Evolutionary conservation across 441 rosid species (phyloP), one percentile per base, ranked within the genome.

Genomic region (Cnidoscolus chayamansa): DNA sequence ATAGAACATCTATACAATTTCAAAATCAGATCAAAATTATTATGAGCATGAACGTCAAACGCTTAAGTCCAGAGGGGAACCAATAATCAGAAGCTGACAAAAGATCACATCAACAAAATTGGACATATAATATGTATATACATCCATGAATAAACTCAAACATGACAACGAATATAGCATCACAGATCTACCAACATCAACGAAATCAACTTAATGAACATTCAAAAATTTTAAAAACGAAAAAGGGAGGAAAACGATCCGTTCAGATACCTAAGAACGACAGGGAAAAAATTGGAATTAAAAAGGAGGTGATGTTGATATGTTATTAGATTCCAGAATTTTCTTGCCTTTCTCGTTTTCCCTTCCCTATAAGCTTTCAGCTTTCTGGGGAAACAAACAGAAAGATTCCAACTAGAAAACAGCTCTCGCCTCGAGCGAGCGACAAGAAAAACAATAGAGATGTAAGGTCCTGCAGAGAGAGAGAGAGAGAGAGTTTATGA

Each of bases 331-430:
- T 62, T 35, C 37, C 15, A 12, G 15, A 15, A 6, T 1, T 15
- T 13, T 5, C 47, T 11, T 31, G 1, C 53, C 16, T 47, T 47
- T 17, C 9, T 40, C 7, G 3, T 19, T 31, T 51, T 67, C 9
- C 3, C 58, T 7, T 0, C 4, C 54, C 43, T 10, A 32, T n/a
- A 32, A 45, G 45, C 45, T 3, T 31, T 20, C 7, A 17, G 43
- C 16, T 62, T 71, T 55, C 73, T 51, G 32, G 66, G 53, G 54
- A 67, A 72, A 53, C 74, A 63, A 63, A 68, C 76, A 16, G 57
- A 63, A 35, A 35, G 55, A 59, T 9, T 20, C 25, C n/a, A 43
- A 55, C 25, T 30, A 58, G 31, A 16, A 55, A 16, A 3, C 2
- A 58, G 16, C 45, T 58, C 64, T 30, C 65, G 25, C 70, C 60